Percentiles rank a stretch among this genome's conserved stretches.
Evolutionary conservation across 768 basidiomycete genomes (phyloP).

Genomic region (Lyophyllum shimeji): DNA sequence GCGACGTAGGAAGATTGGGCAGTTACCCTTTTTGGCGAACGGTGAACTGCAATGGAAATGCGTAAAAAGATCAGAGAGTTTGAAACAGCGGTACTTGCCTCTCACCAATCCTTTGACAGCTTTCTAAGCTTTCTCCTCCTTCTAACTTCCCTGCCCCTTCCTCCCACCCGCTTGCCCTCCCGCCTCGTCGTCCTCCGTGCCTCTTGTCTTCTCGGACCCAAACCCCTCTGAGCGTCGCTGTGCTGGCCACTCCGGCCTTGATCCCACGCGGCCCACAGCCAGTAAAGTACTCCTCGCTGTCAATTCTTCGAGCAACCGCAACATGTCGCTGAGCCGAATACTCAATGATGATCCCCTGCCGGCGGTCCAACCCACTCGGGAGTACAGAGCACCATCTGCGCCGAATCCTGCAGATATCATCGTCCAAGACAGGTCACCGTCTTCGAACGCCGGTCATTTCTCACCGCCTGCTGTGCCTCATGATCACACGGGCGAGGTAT

Average conservation of each 20-base stretch:
- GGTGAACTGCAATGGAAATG: conserved; percentile 31
- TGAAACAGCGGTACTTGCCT: conserved; percentile 27
- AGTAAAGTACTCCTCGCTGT: conserved; percentile 7
- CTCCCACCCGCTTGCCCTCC: conserved; percentile 16
- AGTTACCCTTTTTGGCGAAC: conserved; percentile 26
- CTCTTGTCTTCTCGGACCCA: background rate
- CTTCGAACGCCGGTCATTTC: conserved; percentile 21
- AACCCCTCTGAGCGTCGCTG: conserved; percentile 7
- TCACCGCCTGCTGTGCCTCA: conserved; percentile 16
- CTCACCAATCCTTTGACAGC: conserved; percentile 22
- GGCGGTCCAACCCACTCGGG: conserved; percentile 31
- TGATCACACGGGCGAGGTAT: conserved; percentile 3
- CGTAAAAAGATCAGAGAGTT: conserved; percentile 31
- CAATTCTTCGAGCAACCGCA: conserved; percentile 1
- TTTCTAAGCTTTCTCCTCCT: conserved; percentile 19
- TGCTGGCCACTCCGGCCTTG: conserved; percentile 12
- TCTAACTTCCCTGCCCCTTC: conserved; percentile 11
- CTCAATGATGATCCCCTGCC: conserved; percentile 72
- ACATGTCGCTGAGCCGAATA: conserved; percentile 78
- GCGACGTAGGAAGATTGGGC: conserved; percentile 10
- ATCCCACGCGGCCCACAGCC: conserved; percentile 35
- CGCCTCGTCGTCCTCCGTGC: conserved; percentile 4
- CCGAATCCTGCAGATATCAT: conserved; percentile 18
- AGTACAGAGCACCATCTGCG: conserved; percentile 28
- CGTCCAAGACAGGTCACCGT: conserved; percentile 17